These are phyloP conservation scores for Gymnopilus junonius DNA, from an alignment of 768 basidiomycete genomes.

Conservation along the genomic window DNA sequence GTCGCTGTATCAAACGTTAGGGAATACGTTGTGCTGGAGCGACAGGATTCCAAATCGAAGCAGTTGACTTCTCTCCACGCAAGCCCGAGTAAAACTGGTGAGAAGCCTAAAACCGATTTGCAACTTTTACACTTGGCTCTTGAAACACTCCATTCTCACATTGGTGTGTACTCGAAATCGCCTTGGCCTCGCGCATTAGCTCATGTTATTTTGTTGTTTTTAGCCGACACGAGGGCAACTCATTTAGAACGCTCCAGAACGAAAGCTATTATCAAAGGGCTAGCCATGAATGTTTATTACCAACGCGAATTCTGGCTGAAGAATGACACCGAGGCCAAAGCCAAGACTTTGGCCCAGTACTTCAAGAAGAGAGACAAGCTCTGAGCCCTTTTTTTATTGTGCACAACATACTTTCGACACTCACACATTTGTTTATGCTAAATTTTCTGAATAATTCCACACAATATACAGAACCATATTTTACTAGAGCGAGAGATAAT, in stretches of 20 bases:
- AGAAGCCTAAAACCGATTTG: conserved; percentile 45
- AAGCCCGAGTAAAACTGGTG: conserved; percentile 24
- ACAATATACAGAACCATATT: not conserved
- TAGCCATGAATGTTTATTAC: conserved; percentile 66
- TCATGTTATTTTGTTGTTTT: not conserved
- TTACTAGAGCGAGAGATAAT: not conserved
- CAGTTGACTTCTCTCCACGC: conserved; percentile 12
- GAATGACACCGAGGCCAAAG: conserved; percentile 14
- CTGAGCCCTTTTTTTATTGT: not conserved
- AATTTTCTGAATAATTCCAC: not conserved
- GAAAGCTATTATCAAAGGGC: conserved; percentile 69
- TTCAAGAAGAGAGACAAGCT: conserved; percentile 25
- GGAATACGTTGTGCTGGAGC: conserved; percentile 58
- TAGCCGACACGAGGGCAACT: conserved; percentile 76
- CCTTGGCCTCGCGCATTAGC: not conserved
- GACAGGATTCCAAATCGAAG: conserved; percentile 19
- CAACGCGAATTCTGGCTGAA: conserved; percentile 45
- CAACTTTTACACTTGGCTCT: conserved; percentile 52
- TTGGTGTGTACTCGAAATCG: conserved; percentile 49
- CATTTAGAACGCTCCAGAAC: conserved; percentile 77
- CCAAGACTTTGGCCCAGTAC: conserved; percentile 24
- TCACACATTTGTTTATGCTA: not conserved
- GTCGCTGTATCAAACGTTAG: conserved; percentile 62
- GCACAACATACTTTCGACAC: not conserved
- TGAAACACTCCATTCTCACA: conserved; percentile 59